Base-by-base conservation (phyloP, 345 rosid genomes). In the Physaria fendleri region DNA sequence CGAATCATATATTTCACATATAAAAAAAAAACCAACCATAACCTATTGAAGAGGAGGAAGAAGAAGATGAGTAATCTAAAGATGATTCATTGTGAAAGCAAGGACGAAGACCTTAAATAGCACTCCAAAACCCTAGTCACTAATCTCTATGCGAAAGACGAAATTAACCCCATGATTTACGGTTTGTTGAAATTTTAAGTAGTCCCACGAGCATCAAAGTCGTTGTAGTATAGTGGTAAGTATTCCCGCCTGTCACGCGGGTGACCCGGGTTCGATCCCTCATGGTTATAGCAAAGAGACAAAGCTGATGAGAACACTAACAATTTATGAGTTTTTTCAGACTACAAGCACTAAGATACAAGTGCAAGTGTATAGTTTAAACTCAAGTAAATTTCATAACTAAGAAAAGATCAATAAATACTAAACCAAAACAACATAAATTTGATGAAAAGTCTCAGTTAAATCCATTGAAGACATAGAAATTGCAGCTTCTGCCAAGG, bases 181-280 rank as follows among this genome's bases (percentile, higher is more conserved):
- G 37, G 46, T 29, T 27, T 23, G 46, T 29, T 27, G 14, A 57
- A n/a, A 12, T 25, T 25, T n/a, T 3, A 37, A 48, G n/a, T n/a
- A n/a, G n/a, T n/a, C n/a, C n/a, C n/a, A n/a, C n/a, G n/a, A n/a
- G n/a, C n/a, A n/a, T n/a, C n/a, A n/a, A n/a, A n/a, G n/a, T n/a
- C n/a, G n/a, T n/a, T n/a, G n/a, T n/a, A n/a, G 95, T 91, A 88
- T 84, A 79, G 98, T 82, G 96, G 95, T 85, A 1, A 83, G 95
- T 81, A 85, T 85, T 77, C 82, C 89, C 83, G 90, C 84, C 95
- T 85, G 94, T 88, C 98, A 92, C 91, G 86, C 85, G 85, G 92
- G 93, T 43, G 93, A 81, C 95, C 94, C 90, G 90, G 81, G 92
- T 84, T 88, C 98, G 96, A 86, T 84, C 81, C 82, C 65, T 22